Evolutionary conservation across 306 rosid species (phyloP), one percentile per base, ranked within the genome.

Genomic region (Begonia peltatifolia): DNA sequence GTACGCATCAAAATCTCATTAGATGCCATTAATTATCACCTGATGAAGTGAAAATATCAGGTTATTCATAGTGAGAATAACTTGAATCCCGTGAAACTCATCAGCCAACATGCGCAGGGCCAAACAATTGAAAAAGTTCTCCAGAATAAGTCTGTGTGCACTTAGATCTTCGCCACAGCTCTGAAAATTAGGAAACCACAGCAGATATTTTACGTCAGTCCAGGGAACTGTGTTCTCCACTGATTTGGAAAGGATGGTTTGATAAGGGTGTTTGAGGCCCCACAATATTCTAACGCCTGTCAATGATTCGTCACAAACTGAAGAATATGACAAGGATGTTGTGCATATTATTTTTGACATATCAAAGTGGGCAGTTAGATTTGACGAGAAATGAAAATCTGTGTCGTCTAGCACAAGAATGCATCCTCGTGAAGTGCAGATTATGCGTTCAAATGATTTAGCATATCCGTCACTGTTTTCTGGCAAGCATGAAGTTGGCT

Each of bases 111-210:
- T 58, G 60, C 94, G 83, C 58, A 81, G 49, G 20, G 87, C 84
- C 11, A 87, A 71, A 69, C 68, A 71, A 64, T 76, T 72, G 3
- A 87, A 87, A 68, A 87, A 81, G 52, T 63, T 79, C 68, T 55
- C 79, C 65, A 87, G 46, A 50, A 58, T 64, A 14, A 20, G 47
- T 62, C 59, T 79, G 44, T 79, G 80, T 17, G 7, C 59, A 42
- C 67, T 81, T 68, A 65, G 42, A 54, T 70, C 68, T 53, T 87
- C 87, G 54, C 68, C 59, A 12, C 20, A 67, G 55, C 73, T 61
- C 30, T 70, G 75, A 9, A 84, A 71, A 68, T 63, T 38, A 17
- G 94, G 96, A 68, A 81, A 87, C 96, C 96, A 87, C 44, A 87
- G 59, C 54, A 79, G 62, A 38, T 78, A 74, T 57, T 72, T 64